A percentile compares a stretch with the other conserved stretches of the same genome.
phyloP scores from a whole-genome alignment of 257 asterid species.

The Capsicum pubescens region DNA sequence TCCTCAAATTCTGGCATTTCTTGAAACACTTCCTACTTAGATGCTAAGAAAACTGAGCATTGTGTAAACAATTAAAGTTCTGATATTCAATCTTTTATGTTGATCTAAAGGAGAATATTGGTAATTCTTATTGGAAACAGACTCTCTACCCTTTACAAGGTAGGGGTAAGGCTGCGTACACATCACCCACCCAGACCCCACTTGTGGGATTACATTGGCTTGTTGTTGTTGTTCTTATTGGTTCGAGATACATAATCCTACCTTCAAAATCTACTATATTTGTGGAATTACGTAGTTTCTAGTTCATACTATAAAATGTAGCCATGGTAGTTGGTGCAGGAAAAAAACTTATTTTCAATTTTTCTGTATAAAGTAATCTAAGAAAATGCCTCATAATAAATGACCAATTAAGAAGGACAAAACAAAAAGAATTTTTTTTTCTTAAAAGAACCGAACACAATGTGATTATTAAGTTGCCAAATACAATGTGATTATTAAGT shows the following conservation, averaged over 20 bases:
- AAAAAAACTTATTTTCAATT: neutral
- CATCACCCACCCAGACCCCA: neutral
- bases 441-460: neutral
- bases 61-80: neutral
- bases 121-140: neutral
- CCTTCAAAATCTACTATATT: neutral
- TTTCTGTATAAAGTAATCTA: constrained; percentile 7
- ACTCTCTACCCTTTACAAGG: neutral
- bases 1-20: constrained; percentile 18
- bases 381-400: constrained; percentile 17
- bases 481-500: constrained; percentile 16
- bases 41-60: neutral
- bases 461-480: constrained; percentile 7
- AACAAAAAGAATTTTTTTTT: neutral
- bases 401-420: neutral
- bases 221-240: constrained; percentile 3
- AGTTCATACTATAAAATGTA: neutral
- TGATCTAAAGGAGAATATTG: constrained; percentile 30
- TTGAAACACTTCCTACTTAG: neutral
- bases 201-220: neutral
- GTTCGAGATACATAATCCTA: constrained; percentile 14
- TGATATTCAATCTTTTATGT: constrained; percentile 26
- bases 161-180: neutral
- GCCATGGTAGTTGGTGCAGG: neutral
- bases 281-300: neutral